Base-by-base conservation (phyloP, 805 yeast species). In the Saccharomyces kudriavzevii region DNA sequence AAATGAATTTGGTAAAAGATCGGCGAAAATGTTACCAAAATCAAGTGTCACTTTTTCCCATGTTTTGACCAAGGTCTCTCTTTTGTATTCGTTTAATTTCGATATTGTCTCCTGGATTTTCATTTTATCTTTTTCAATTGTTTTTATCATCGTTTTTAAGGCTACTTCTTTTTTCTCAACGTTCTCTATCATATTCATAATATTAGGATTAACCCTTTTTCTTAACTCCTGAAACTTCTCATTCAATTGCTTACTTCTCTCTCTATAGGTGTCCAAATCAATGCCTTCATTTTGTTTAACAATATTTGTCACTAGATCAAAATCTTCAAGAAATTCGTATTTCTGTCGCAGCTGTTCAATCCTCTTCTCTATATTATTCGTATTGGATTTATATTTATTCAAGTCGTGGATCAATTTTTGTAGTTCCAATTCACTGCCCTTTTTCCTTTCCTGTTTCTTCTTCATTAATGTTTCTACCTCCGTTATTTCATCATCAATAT, bases 1-100 rank as follows among this genome's bases (percentile, higher is more conserved):
- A 70, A 84, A 87, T 2, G 96, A 86, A 13, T 88, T 89, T 0
- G 97, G 97, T 51, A 94, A 74, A 49, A 94, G 76, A 62, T 90
- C 97, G 1, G 87, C 82, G 71, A 94, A 94, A 26, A 94, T 89
- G 50, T 80, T 79, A 13, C 99, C 99, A 70, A 94, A 91, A 68
- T 92, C 98, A 9, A 73, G 78, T 4, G 92, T 83, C 8, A 94
- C 98, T 64, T 87, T 88, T 58, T 82, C 79, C 84, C 92, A 92
- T 0, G 97, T 92, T 52, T 83, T 81, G 45, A 86, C 78, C 56
- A 94, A 75, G 0, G 97, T 90, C 31, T 86, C 85, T 48, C 87
- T 77, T 67, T 94, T 91, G 70, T 90, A 88, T 49, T 86, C 87
- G 64, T 92, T 90, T 59, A 94, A 77, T 51, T 89, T 88, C 6